Percentiles rank a stretch among this genome's conserved stretches.
Conservation (phyloP, 2,329 filamentous ascomycete genomes). For the Fusarium sp. region DNA sequence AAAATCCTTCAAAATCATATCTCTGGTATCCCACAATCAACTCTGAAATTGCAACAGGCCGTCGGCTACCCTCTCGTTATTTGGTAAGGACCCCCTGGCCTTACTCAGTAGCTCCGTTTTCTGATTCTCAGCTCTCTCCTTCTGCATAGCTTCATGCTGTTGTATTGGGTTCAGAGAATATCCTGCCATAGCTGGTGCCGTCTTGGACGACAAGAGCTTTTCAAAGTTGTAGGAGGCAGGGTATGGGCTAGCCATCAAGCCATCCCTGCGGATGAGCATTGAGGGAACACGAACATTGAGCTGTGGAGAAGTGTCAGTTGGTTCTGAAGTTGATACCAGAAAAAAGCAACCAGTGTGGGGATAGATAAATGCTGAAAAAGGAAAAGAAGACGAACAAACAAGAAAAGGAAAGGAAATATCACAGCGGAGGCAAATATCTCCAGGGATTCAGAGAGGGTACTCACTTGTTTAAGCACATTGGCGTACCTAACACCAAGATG, state of each 20-base stretch:
- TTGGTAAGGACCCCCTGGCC: constrained; percentile 51
- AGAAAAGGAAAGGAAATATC: background rate
- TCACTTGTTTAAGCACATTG: constrained; percentile 64
- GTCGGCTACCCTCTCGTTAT: constrained; percentile 52
- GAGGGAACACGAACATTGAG: constrained; percentile 69
- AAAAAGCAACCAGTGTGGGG: constrained; percentile 20
- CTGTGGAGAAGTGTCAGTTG: constrained; percentile 48
- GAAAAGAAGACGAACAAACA: background rate
- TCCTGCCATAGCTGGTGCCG: constrained; percentile 48
- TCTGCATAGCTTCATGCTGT: constrained; percentile 60
- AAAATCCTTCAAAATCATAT: background rate
- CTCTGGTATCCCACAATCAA: background rate
- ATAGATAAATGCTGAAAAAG: background rate
- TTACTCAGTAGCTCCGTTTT: constrained; percentile 56
- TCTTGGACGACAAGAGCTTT: constrained; percentile 56
- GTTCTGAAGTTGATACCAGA: constrained; percentile 18
- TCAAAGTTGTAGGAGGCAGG: constrained; percentile 56
- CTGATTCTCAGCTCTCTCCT: constrained; percentile 56
- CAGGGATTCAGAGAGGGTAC: constrained; percentile 23
- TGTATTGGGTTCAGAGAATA: constrained; percentile 57
- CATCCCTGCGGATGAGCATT: constrained; percentile 69
- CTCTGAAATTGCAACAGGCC: constrained; percentile 49
- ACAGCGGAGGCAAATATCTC: background rate
- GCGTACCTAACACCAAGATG: constrained; percentile 69
- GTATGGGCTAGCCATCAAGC: constrained; percentile 58